Conservation (phyloP, 2,329 filamentous ascomycete genomes). For the Nemania sp. region DNA sequence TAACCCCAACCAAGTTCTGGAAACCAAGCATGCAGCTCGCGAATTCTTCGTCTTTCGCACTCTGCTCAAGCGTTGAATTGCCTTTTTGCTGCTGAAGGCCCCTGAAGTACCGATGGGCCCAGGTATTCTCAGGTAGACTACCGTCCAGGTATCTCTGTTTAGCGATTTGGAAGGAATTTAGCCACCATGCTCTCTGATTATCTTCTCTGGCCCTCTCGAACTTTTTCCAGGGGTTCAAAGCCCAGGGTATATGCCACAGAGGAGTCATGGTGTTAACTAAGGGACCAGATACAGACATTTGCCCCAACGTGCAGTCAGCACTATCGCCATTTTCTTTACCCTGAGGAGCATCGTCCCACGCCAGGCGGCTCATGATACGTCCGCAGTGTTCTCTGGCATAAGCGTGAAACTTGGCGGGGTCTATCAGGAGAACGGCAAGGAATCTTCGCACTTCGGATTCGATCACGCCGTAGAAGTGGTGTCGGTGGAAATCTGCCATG, state of each 20-base stretch:
- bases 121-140: conserved; percentile 51
- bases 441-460: conserved; percentile 52
- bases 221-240: conserved; percentile 54
- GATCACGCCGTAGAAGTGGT: conserved; percentile 54
- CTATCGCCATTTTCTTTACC: conserved; percentile 52
- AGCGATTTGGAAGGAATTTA: conserved; percentile 46
- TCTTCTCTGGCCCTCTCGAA: conserved; percentile 51
- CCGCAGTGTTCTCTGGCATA: conserved; percentile 55
- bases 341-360: conserved; percentile 55
- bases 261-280: conserved; percentile 56
- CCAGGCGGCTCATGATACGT: conserved; percentile 54
- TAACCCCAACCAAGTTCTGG: conserved; percentile 55
- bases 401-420: conserved; percentile 51
- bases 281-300: conserved; percentile 57
- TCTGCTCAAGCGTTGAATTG: conserved; percentile 48
- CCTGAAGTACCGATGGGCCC: conserved; percentile 54
- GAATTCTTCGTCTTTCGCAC: conserved; percentile 49
- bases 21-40: conserved; percentile 58
- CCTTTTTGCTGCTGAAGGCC: conserved; percentile 47
- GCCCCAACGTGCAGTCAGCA: conserved; percentile 52
- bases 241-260: conserved; percentile 50
- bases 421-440: conserved; percentile 51
- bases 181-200: conserved; percentile 52
- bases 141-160: conserved; percentile 48
- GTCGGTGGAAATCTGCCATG: conserved; percentile 47